Evolutionary conservation across 176 grass and related monocot genomes (phyloP).

Genomic region (Carex littledalei): DNA sequence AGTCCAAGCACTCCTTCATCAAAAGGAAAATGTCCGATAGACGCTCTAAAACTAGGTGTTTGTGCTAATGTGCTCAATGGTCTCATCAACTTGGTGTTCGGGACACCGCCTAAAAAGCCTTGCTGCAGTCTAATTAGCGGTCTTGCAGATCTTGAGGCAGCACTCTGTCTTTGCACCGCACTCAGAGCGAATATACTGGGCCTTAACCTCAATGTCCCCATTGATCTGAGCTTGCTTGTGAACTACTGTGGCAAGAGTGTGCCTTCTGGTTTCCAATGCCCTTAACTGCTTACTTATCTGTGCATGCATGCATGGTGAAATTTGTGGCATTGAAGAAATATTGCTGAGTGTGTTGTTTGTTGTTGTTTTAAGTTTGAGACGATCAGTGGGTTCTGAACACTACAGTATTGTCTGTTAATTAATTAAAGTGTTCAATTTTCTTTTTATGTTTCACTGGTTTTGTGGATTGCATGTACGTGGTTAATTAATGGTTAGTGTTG

Average conservation of each 20-base stretch:
- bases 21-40: conserved; percentile 38
- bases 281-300: conserved; percentile 23
- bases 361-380: background rate
- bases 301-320: conserved; percentile 18
- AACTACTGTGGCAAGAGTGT: conserved; percentile 83
- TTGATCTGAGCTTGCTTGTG: conserved; percentile 74
- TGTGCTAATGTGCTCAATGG: conserved; percentile 55
- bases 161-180: conserved; percentile 79
- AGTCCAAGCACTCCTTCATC: conserved; percentile 17
- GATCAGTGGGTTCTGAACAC: background rate
- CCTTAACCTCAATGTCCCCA: conserved; percentile 59
- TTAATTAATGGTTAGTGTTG: background rate
- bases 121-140: conserved; percentile 71
- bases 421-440: background rate
- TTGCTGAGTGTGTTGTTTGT: background rate
- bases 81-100: conserved; percentile 51
- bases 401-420: background rate
- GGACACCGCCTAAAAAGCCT: conserved; percentile 51
- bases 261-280: conserved; percentile 50
- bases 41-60: conserved; percentile 65
- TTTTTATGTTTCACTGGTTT: background rate
- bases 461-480: background rate
- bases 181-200: conserved; percentile 78
- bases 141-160: conserved; percentile 68
- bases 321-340: background rate